phyloP scores from a whole-genome alignment of 2,329 filamentous ascomycete species.

The Cercospora janseana region DNA sequence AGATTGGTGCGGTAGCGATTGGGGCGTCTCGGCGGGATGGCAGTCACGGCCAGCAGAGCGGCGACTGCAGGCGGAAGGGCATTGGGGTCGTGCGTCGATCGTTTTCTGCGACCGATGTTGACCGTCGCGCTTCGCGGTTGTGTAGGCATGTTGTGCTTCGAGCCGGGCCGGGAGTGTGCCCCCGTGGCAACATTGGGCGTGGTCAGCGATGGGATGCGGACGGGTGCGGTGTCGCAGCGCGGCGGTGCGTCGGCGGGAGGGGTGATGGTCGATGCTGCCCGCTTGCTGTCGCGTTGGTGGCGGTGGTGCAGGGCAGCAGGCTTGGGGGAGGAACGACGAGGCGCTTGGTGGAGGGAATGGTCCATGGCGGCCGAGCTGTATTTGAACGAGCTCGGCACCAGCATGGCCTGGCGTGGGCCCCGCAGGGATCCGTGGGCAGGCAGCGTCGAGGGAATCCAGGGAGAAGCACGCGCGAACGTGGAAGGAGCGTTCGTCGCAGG shows the following conservation, averaged over 20 bases:
- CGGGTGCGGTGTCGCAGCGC: conserved; percentile 42
- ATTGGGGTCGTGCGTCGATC: conserved; percentile 41
- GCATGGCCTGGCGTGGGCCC: conserved; percentile 35
- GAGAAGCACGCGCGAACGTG: conserved; percentile 15
- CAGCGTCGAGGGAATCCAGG: conserved; percentile 14
- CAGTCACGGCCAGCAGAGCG: conserved; percentile 58
- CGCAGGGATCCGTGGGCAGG: conserved; percentile 12
- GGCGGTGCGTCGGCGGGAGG: conserved; percentile 21
- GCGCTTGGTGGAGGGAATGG: conserved; percentile 18
- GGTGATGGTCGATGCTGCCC: conserved; percentile 13
- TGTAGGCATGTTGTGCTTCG: conserved; percentile 29
- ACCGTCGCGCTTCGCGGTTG: conserved; percentile 22
- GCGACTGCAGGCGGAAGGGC: conserved; percentile 56
- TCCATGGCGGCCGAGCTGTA: conserved; percentile 40
- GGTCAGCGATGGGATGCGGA: conserved; percentile 43
- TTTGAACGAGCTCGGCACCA: conserved; percentile 49
- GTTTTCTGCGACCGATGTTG: conserved; percentile 28
- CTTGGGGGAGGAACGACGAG: conserved; percentile 13
- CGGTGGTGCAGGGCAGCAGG: conserved; percentile 14
- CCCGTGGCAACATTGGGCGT: conserved; percentile 34
- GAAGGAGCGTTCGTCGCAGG: conserved; percentile 5
- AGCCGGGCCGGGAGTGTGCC: conserved; percentile 31
- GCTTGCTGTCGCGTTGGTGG: conserved; percentile 20
- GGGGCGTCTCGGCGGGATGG: conserved; percentile 53
- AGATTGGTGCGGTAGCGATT: conserved; percentile 42